These are phyloP conservation scores for Medicago ruthenica DNA, from an alignment of 306 rosid genomes.

Conservation along the genomic window DNA sequence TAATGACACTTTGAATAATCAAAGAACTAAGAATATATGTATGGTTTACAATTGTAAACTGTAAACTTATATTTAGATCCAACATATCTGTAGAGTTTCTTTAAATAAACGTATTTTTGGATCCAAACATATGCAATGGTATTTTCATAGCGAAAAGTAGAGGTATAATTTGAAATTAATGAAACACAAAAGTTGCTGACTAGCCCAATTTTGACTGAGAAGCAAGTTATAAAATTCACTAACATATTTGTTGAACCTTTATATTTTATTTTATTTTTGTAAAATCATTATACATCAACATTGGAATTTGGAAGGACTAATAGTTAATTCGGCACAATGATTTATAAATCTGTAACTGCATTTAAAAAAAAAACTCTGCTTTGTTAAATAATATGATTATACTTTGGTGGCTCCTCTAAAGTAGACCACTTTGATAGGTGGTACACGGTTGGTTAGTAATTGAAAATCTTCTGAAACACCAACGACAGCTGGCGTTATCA, in stretches of 20 bases:
- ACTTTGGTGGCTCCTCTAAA: not conserved
- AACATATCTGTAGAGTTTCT: not conserved
- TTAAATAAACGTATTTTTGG: not conserved
- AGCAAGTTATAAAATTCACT: too few relatives aligned
- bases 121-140: not conserved
- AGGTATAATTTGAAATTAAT: not conserved
- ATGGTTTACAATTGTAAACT: not conserved
- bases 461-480: not conserved
- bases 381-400: slow-evolving; percentile 28
- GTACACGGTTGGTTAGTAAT: not conserved
- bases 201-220: too few relatives aligned
- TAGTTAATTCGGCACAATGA: too few relatives aligned
- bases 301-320: too few relatives aligned
- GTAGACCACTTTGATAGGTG: not conserved
- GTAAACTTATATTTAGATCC: not conserved
- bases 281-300: too few relatives aligned
- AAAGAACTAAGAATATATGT: not conserved
- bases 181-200: too few relatives aligned
- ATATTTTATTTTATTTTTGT: too few relatives aligned
- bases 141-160: not conserved
- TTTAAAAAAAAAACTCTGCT: slow-evolving; percentile 13
- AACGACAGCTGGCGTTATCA: not conserved
- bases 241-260: too few relatives aligned
- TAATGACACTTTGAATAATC: not conserved
- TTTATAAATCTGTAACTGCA: not conserved